Evolutionary conservation across 192 early-diverging fungal genomes (phyloP), one percentile per base, ranked within the genome.

Genomic region (Linnemannia elongata): DNA sequence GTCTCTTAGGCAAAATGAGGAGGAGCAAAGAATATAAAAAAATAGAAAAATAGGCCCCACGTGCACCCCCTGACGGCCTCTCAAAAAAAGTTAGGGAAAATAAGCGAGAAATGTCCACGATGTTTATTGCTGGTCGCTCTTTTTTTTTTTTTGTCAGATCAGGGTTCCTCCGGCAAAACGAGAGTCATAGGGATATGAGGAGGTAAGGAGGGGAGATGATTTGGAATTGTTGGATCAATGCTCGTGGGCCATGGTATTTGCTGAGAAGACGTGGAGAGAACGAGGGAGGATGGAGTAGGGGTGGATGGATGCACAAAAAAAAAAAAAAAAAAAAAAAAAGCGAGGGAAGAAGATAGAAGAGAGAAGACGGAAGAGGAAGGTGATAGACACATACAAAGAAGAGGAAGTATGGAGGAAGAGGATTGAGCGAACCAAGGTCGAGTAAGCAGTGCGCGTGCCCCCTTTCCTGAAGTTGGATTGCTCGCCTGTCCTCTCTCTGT

Each of bases 161-260:
- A 66, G 30, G 30, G 60, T 33, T 33, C 60, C 13, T 66, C 60
- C 60, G 30, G 60, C 7, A 35, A 33, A 66, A 66, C 6, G 3
- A 15, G 60, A 66, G 30, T 66, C 60, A 33, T 66, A 66, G 27
- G 60, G 24, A 60, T 27, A 60, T 3, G 12, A 66, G 24, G 33
- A 24, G 13, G 30, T 12, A 10, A 4, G 27, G 12, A 63, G 2
- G 13, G 24, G 12, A 13, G 27, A 30, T 66, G 60, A 30, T 33
- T 66, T 12, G 9, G 13, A 66, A 57, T 57, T 57, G 55, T 57
- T 27, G 3, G 60, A 10, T 30, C 60, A 66, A 66, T 66, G 60
- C 60, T 66, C 60, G 60, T 66, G 60, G 60, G 60, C 60, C 30
- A 66, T 66, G 60, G 60, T 66, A 66, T 66, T 66, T 66, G 60